Conservation (phyloP, 805 yeast species). For the Tetrapisispora fleetii region DNA sequence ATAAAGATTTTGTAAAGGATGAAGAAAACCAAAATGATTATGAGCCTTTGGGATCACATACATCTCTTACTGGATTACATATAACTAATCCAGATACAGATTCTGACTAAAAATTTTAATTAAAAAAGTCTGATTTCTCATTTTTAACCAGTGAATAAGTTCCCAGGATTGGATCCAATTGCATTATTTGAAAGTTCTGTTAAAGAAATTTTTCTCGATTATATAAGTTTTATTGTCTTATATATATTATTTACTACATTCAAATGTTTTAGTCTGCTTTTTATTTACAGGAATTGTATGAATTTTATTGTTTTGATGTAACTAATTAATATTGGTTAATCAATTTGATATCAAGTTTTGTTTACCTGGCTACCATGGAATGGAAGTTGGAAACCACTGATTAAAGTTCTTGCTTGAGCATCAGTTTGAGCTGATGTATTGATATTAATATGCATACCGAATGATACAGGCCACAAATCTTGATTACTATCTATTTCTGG, state of each 20-base stretch:
- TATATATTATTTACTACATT: background rate
- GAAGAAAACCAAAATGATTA: background rate
- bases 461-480: conserved; percentile 80
- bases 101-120: conserved; percentile 9
- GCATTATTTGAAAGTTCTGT: background rate
- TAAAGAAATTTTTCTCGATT: background rate
- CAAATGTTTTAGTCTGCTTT: background rate
- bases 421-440: conserved; percentile 88
- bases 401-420: conserved; percentile 73
- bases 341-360: background rate
- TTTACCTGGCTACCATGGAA: conserved; percentile 30
- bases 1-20: background rate
- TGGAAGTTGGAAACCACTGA: conserved; percentile 77
- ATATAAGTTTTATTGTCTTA: background rate
- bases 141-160: background rate
- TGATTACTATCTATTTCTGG: conserved; percentile 90
- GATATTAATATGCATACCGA: conserved; percentile 76
- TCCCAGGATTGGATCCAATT: background rate
- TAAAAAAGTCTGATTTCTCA: background rate
- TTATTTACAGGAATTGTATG: background rate
- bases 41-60: conserved; percentile 1
- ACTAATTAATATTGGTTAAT: background rate
- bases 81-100: conserved; percentile 27
- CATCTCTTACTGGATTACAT: conserved; percentile 10
- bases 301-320: background rate